Conservation (phyloP, 106 monocot species). For the Platanthera zijinensis region DNA sequence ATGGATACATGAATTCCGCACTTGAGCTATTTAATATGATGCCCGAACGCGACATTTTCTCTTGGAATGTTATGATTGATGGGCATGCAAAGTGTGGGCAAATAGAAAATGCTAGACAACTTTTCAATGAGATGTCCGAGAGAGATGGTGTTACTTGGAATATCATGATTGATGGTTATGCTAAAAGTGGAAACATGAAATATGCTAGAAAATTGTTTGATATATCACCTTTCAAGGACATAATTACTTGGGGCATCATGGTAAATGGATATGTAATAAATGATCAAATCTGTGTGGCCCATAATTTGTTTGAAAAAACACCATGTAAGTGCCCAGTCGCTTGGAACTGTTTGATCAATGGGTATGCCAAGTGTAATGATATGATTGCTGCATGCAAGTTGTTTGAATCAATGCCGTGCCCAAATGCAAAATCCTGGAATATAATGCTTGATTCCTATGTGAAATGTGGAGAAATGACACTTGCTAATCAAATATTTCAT, state of each 20-base stretch:
- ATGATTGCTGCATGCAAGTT: conserved; percentile 8
- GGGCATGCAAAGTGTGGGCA: conserved; percentile 26
- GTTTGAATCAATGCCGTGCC: conserved; percentile 19
- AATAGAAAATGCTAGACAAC: conserved; percentile 13
- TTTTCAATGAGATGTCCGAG: conserved; percentile 28
- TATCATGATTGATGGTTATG: conserved; percentile 29
- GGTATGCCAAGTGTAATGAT: conserved; percentile 12
- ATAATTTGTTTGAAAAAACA: conserved; percentile 19
- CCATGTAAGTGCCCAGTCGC: conserved; percentile 10
- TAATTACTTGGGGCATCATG: conserved; percentile 18
- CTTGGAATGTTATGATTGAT: conserved; percentile 41
- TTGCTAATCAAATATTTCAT: conserved; percentile 7
- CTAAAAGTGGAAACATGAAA: conserved; percentile 20
- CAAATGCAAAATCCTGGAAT: conserved; percentile 16
- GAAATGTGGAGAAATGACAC: conserved; percentile 12
- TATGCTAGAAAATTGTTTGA: conserved; percentile 15
- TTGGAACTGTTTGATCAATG: conserved; percentile 19
- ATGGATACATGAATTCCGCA: conserved; percentile 18
- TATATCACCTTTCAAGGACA: conserved; percentile 16
- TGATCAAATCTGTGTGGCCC: conserved; percentile 14
- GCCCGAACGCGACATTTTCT: conserved; percentile 31
- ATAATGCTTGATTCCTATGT: conserved; percentile 14
- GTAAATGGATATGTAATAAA: conserved; percentile 14
- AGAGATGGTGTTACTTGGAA: conserved; percentile 20
- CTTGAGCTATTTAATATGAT: conserved; percentile 27